phyloP scores from a whole-genome alignment of 1,284 basidiomycete species.

The Marasmius fiardii region DNA sequence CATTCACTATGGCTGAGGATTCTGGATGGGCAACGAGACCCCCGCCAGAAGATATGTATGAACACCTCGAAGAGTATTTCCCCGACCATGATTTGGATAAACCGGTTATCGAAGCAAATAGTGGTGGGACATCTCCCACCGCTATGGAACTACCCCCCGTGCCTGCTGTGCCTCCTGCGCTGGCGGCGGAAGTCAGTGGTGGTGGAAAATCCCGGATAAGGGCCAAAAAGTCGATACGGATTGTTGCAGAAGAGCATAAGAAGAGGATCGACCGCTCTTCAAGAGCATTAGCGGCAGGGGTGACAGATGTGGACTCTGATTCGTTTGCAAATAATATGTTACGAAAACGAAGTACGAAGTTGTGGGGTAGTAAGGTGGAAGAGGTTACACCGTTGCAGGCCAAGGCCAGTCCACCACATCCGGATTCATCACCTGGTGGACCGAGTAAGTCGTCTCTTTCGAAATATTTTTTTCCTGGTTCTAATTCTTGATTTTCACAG shows the following conservation, averaged over 20 bases:
- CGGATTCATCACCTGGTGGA: constrained; percentile 56
- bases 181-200: constrained; percentile 4
- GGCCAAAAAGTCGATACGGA: constrained; percentile 86
- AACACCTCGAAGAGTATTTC: constrained; percentile 93
- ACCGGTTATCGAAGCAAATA: constrained; percentile 85
- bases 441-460: constrained; percentile 47
- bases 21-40: constrained; percentile 82
- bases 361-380: constrained; percentile 93
- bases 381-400: constrained; percentile 96
- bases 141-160: constrained; percentile 50
- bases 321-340: constrained; percentile 46
- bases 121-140: constrained; percentile 77
- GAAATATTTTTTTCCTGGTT: constrained; percentile 12
- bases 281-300: constrained; percentile 18
- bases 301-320: constrained; percentile 39
- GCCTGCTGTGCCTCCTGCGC: constrained; percentile 27
- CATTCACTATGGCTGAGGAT: constrained; percentile 44
- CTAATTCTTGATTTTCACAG: constrained; percentile 36
- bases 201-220: constrained; percentile 40
- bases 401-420: constrained; percentile 47
- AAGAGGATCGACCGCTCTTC: constrained; percentile 63
- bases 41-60: constrained; percentile 90
- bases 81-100: constrained; percentile 95
- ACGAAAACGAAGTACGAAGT: constrained; percentile 86
- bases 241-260: constrained; percentile 84